phyloP scores from a whole-genome alignment of 257 asterid genomes.

The Solanum virginianum region DNA sequence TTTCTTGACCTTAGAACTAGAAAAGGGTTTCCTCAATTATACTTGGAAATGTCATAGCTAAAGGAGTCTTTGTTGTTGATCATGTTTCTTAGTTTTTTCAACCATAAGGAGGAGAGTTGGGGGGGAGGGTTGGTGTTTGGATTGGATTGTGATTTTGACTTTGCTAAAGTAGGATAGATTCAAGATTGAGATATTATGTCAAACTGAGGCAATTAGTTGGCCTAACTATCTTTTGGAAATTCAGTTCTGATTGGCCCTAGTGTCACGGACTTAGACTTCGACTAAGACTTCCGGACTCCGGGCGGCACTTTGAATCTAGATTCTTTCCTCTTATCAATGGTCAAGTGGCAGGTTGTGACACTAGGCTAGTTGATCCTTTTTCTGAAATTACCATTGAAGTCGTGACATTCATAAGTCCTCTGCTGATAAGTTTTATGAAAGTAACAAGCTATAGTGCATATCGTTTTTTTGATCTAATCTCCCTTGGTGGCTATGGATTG shows the following conservation, averaged over 20 bases:
- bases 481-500: not conserved
- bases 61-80: not conserved
- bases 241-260: not conserved
- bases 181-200: not conserved
- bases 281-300: too few species aligned
- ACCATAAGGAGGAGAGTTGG: not conserved
- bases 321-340: too few species aligned
- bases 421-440: not conserved
- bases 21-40: not conserved
- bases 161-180: not conserved
- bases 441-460: not conserved
- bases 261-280: too few species aligned
- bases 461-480: not conserved
- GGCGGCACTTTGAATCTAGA: too few species aligned
- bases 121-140: not conserved
- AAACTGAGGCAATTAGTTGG: not conserved
- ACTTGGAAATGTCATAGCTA: not conserved
- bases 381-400: not conserved
- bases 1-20: not conserved
- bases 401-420: not conserved
- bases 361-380: not conserved
- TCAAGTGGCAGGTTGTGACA: too few species aligned
- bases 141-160: not conserved
- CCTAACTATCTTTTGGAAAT: not conserved
- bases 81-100: not conserved